phyloP scores from a whole-genome alignment of 177 flowering plant genomes.

The Vitis hybrid region DNA sequence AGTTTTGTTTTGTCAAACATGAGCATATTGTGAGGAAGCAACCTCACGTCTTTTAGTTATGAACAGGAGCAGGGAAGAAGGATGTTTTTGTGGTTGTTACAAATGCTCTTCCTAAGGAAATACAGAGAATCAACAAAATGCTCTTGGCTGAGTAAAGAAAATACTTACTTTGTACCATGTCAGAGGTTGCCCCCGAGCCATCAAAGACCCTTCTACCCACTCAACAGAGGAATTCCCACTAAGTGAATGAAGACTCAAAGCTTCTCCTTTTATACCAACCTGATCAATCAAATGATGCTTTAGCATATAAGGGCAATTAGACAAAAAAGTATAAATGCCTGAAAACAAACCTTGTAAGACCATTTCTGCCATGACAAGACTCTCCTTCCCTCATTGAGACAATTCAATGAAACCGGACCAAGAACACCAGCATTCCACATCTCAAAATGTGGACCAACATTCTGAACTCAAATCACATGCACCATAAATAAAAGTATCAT shows the following conservation, averaged over 20 bases:
- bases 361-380: constrained; percentile 88
- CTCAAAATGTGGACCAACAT: constrained; percentile 84
- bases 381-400: constrained; percentile 73
- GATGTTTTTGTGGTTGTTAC: too few relatives aligned
- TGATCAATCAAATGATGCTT: constrained; percentile 17
- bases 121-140: too few relatives aligned
- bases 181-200: constrained; percentile 49
- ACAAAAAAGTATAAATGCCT: constrained; percentile 5
- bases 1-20: too few relatives aligned
- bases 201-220: constrained; percentile 49
- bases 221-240: constrained; percentile 66
- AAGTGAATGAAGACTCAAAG: constrained; percentile 52
- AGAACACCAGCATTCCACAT: constrained; percentile 90
- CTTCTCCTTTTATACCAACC: constrained; percentile 72
- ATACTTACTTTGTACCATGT: constrained; percentile 65
- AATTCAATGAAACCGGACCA: constrained; percentile 72
- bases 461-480: constrained; percentile 37
- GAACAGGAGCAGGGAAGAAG: too few relatives aligned
- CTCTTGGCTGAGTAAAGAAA: neutral
- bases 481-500: neutral
- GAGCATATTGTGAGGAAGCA: too few relatives aligned
- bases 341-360: constrained; percentile 70
- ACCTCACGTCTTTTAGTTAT: too few relatives aligned
- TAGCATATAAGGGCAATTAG: constrained; percentile 4
- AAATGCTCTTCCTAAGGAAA: too few relatives aligned